Percentiles rank a stretch among this genome's conserved stretches.
phyloP scores from a whole-genome alignment of 768 basidiomycete species.

The Hericium coralloides region DNA sequence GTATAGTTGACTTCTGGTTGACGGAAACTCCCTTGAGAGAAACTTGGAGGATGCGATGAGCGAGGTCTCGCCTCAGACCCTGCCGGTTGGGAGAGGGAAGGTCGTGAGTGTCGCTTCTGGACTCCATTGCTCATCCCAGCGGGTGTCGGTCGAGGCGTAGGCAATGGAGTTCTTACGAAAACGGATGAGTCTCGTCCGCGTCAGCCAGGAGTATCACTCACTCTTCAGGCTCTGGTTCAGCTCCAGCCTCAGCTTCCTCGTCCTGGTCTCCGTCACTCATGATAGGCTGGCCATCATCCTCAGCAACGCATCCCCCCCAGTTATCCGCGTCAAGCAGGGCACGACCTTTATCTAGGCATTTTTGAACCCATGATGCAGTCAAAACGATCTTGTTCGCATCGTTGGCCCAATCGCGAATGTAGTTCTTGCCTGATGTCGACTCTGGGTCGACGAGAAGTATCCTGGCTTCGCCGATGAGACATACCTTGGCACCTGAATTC shows the following conservation, averaged over 20 bases:
- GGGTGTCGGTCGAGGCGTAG: neutral
- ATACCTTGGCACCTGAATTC: constrained; percentile 48
- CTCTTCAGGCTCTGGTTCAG: neutral
- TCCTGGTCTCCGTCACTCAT: constrained; percentile 3
- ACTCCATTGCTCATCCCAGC: neutral
- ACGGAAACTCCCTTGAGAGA: too few species aligned
- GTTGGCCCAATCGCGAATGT: constrained; percentile 50
- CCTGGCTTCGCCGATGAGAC: constrained; percentile 34
- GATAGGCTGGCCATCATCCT: constrained; percentile 14
- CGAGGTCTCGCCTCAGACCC: too few species aligned
- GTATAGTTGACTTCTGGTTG: too few species aligned
- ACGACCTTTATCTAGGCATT: constrained; percentile 33
- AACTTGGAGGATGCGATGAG: too few species aligned
- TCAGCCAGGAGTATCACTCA: neutral
- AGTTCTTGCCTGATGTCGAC: constrained; percentile 41
- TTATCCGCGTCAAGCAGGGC: constrained; percentile 38
- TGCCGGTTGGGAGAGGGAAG: too few species aligned
- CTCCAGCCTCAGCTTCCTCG: constrained; percentile 1
- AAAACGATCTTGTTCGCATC: constrained; percentile 43
- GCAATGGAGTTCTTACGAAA: neutral
- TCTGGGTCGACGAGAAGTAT: constrained; percentile 52
- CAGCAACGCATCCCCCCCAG: constrained; percentile 35
- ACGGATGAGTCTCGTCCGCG: neutral
- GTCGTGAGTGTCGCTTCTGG: neutral
- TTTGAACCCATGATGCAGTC: constrained; percentile 42